A percentile compares a stretch with the other conserved stretches of the same genome.
These are phyloP conservation scores for Rhodotorula kratochvilovae DNA, from an alignment of 768 basidiomycete species.

Conservation along the genomic window DNA sequence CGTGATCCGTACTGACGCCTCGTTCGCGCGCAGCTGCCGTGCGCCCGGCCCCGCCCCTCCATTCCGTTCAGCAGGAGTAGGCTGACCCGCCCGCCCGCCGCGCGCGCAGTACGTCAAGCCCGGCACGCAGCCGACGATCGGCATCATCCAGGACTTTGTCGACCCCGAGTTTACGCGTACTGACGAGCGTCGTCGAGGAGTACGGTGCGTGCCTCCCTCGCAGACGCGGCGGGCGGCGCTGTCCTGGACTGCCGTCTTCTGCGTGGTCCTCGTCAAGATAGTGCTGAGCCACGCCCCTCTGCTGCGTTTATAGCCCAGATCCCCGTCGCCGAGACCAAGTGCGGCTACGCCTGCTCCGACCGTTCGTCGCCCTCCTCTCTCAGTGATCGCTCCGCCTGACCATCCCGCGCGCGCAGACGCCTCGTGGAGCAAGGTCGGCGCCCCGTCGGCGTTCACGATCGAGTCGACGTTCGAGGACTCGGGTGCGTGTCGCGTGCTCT, in stretches of 20 bases:
- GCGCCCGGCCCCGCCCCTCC: too few species aligned
- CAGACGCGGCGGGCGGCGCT: too few species aligned
- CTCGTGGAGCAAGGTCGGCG: constrained; percentile 40
- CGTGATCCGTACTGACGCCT: background rate
- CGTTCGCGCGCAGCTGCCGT: background rate
- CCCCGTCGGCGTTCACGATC: constrained; percentile 38
- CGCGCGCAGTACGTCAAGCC: constrained; percentile 40
- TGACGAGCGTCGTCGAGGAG: constrained; percentile 32
- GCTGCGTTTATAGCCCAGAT: constrained; percentile 20
- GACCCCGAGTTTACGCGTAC: constrained; percentile 36
- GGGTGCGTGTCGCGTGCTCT: too few species aligned
- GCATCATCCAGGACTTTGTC: constrained; percentile 44
- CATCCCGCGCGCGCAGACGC: background rate
- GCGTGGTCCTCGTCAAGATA: background rate
- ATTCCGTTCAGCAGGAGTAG: too few species aligned
- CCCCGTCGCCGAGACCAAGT: constrained; percentile 22
- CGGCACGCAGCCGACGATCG: constrained; percentile 43
- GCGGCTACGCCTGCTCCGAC: constrained; percentile 44
- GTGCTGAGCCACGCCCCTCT: background rate
- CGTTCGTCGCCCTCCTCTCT: background rate
- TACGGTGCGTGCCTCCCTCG: constrained; percentile 3
- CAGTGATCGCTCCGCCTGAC: too few species aligned
- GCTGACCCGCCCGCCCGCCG: too few species aligned
- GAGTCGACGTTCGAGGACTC: constrained; percentile 30
- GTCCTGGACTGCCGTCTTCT: constrained; percentile 18